Conservation (phyloP, 495 filamentous ascomycete species). For the Xylaria grammica region DNA sequence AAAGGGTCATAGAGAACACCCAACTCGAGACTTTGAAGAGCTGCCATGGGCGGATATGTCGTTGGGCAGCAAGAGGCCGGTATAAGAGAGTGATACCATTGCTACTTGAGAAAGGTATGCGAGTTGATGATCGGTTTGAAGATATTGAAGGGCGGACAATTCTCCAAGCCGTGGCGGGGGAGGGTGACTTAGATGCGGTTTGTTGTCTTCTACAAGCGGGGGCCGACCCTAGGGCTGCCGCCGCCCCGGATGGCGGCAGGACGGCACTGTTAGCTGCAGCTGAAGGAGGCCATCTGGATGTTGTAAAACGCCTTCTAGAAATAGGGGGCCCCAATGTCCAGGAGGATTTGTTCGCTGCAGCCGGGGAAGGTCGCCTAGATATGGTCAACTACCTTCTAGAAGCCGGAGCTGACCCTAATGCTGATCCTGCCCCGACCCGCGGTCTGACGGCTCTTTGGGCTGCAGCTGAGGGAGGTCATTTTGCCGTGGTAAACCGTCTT, state of each 20-base stretch:
- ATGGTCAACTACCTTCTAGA: too few relatives aligned
- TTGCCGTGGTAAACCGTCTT: too few relatives aligned
- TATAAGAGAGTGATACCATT: not conserved
- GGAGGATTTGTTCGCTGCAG: too few relatives aligned
- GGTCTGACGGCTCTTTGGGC: too few relatives aligned
- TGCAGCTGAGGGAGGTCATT: too few relatives aligned
- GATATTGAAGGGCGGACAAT: conserved; percentile 28
- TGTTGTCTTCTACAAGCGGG: conserved; percentile 23
- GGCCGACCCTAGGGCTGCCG: conserved; percentile 31
- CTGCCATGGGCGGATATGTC: not conserved
- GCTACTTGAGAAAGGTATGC: not conserved
- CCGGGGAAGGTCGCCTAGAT: too few relatives aligned
- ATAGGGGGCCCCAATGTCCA: too few relatives aligned
- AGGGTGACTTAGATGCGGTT: conserved; percentile 27
- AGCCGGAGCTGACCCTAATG: too few relatives aligned
- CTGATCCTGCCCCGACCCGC: too few relatives aligned
- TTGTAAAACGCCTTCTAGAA: conserved; percentile 22
- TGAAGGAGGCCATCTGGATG: conserved; percentile 20
- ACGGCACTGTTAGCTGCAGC: conserved; percentile 30
- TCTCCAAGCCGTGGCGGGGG: conserved; percentile 29
- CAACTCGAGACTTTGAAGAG: too few relatives aligned
- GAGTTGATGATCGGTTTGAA: not conserved
- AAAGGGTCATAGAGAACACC: not conserved
- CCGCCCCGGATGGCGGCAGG: conserved; percentile 14
- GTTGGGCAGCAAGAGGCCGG: not conserved